Evolutionary conservation across 2,329 filamentous ascomycete genomes (phyloP), one percentile per base, ranked within the genome.

Genomic region (Xylariaceae sp.): DNA sequence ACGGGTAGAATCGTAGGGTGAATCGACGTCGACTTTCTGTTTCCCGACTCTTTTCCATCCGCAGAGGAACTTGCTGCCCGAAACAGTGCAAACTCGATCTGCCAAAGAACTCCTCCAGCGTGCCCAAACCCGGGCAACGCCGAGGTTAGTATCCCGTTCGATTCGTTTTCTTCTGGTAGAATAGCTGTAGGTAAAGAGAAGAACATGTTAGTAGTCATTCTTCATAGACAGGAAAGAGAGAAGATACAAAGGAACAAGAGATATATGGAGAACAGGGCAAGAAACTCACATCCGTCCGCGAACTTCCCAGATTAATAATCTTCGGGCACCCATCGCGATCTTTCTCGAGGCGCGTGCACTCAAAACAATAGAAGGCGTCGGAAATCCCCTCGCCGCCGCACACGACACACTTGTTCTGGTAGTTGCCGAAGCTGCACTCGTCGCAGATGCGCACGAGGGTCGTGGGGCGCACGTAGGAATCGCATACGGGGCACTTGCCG

Each of bases 361-460:
- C 93, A 65, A 97, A 97, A 76, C 93, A 98, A 75, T 98, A 98
- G 70, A 97, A 97, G 40, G 93, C 93, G 67, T 98, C 93, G 25
- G 87, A 93, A 66, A 98, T 98, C 22, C 93, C 93, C 72, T 97
- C 93, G 59, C 93, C 93, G 66, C 93, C 93, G 70, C 93, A 98
- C 35, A 98, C 93, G 57, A 98, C 90, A 67, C 93, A 98, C 71
- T 98, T 98, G 76, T 98, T 98, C 74, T 97, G 93, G 76, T 96
- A 98, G 78, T 98, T 98, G 64, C 93, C 93, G 68, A 98, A 98
- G 66, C 88, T 91, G 77, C 93, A 98, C 73, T 98, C 93, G 75
- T 98, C 93, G 76, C 93, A 98, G 74, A 98, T 97, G 63, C 92
- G 89, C 50, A 95, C 93, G 46, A 97, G 85, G 7, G 93, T 97